Base-by-base conservation (phyloP, 1,284 basidiomycete species). In the Irpex sp. region DNA sequence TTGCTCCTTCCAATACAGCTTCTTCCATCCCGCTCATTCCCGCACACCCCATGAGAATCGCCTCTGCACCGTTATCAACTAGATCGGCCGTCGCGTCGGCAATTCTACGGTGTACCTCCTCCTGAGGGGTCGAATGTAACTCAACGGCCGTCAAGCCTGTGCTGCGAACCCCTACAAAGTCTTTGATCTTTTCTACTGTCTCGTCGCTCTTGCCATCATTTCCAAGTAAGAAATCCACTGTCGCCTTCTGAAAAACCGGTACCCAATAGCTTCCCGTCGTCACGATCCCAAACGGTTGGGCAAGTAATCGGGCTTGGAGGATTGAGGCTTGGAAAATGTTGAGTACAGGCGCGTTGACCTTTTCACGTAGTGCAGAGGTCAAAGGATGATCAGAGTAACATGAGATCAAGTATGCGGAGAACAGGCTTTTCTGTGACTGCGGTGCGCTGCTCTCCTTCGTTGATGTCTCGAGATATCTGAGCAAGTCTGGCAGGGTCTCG, bases 371-470 rank as follows among this genome's bases (percentile, higher is more conserved):
- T 68, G 79, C 76, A 54, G 69, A 68, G 0, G 79, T 75, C 5
- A 85, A 75, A 0, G 82, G 80, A 65, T 85, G 82, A 26, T 78
- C 77, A 6, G 79, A 82, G 72, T 81, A 84, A 72, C 82, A 84
- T 3, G 81, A 80, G 6, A 84, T 77, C 36, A 84, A 74, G 67
- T 80, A 79, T 5, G 73, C 78, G 59, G 75, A 74, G 48, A 76
- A 74, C 5, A 63, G 58, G 38, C 69, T 6, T n/a, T 11, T 15
- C 64, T 36, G 52, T 51, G 38, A 26, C 6, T 49, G 21, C 7
- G 34, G 9, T 44, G 40, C 8, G 40, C 40, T n/a, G 19, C 17
- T 15, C n/a, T 51, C 48, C 48, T 7, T 51, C 11, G 54, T 48
- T 57, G 37, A 62, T 9, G 26, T 17, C 19, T 36, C 31, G 21